Conservation (phyloP, 1,284 basidiomycete genomes). For the Grifola frondosa region DNA sequence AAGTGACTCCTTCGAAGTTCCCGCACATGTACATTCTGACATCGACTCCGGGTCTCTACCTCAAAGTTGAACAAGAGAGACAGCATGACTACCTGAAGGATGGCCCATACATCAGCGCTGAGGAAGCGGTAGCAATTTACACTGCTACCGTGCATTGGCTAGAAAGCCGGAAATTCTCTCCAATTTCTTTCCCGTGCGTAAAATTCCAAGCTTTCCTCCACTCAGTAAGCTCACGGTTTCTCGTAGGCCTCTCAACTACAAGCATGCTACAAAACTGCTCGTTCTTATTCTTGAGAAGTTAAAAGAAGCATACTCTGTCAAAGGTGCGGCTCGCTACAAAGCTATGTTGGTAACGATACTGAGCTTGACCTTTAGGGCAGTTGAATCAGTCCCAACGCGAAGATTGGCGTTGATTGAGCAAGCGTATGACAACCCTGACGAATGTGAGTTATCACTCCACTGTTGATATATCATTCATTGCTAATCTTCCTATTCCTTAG, state of each 20-base stretch:
- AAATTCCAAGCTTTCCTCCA: constrained; percentile 3
- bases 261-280: constrained; percentile 94
- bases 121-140: constrained; percentile 95
- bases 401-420: constrained; percentile 94
- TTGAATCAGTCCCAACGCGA: constrained; percentile 95
- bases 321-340: no score
- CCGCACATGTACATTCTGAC: constrained; percentile 11
- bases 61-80: constrained; percentile 96
- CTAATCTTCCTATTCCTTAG: constrained; percentile 32
- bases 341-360: no score
- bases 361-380: constrained; percentile 46
- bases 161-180: constrained; percentile 92
- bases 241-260: constrained; percentile 84
- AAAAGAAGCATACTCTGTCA: constrained; percentile 97
- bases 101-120: constrained; percentile 93
- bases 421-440: constrained; percentile 91
- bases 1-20: constrained; percentile 24
- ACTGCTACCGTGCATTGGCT: constrained; percentile 97
- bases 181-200: constrained; percentile 90
- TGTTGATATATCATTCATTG: constrained; percentile 2
- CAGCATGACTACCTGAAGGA: constrained; percentile 97
- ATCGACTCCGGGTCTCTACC: constrained; percentile 64
- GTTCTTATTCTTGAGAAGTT: constrained; percentile 93
- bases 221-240: constrained; percentile 8
- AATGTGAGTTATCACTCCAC: constrained; percentile 60